These are phyloP conservation scores for Diplocarpon mali DNA, from an alignment of 2,329 filamentous ascomycete species.

Conservation along the genomic window DNA sequence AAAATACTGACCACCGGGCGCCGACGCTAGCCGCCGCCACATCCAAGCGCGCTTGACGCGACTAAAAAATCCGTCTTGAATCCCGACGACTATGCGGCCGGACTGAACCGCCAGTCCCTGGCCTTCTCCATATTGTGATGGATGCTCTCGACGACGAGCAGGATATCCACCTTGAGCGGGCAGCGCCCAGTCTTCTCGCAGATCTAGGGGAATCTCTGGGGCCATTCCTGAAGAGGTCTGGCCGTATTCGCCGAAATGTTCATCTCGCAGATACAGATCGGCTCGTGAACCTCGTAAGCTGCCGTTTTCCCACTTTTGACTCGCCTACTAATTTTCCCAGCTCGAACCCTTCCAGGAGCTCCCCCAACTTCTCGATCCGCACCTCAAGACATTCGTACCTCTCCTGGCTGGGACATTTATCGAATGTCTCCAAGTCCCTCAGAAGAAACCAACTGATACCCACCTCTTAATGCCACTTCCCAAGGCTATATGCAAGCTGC, in stretches of 20 bases:
- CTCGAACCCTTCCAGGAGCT: constrained; percentile 92
- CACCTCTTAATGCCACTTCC: constrained; percentile 27
- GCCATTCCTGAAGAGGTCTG: constrained; percentile 39
- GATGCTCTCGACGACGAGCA: constrained; percentile 49
- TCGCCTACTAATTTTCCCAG: constrained; percentile 7
- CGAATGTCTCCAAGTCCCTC: constrained; percentile 44
- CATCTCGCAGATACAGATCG: constrained; percentile 38
- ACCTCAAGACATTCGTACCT: constrained; percentile 66
- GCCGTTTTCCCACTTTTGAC: not conserved
- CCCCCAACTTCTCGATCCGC: constrained; percentile 81
- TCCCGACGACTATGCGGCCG: not conserved
- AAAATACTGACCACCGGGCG: not conserved
- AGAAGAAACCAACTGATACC: constrained; percentile 29
- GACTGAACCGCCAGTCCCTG: not conserved
- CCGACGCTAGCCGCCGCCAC: not conserved
- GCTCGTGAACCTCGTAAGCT: constrained; percentile 35
- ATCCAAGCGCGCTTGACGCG: not conserved
- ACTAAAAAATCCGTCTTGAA: not conserved
- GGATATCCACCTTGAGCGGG: constrained; percentile 51
- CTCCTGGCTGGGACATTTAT: constrained; percentile 67
- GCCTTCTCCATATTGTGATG: constrained; percentile 31
- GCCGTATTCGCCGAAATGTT: constrained; percentile 38
- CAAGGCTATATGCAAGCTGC: constrained; percentile 61
- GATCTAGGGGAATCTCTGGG: constrained; percentile 45
- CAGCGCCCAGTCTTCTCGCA: constrained; percentile 45